Evolutionary conservation across 1,284 basidiomycete genomes (phyloP).

Genomic region (Rhodotorula glutinis): DNA sequence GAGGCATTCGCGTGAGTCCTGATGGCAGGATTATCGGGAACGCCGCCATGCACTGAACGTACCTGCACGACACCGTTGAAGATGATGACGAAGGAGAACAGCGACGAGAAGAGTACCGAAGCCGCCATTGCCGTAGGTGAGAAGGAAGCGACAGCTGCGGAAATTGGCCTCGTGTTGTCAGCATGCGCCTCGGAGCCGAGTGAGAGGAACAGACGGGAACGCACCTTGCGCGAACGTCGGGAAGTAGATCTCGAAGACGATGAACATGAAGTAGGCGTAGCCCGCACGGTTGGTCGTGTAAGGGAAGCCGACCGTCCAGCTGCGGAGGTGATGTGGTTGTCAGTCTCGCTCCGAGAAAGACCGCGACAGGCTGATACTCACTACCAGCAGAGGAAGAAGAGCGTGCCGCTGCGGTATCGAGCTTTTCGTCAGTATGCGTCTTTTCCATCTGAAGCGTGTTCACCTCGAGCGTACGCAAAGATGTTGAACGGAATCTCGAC

Average conservation of each 20-base stretch:
- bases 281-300: slow-evolving; percentile 54
- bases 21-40: no score
- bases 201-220: neutral
- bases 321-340: no score
- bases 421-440: slow-evolving; percentile 29
- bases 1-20: neutral
- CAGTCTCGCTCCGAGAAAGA: no score
- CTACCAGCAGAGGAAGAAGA: slow-evolving; percentile 52
- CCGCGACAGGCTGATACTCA: slow-evolving; percentile 35
- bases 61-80: slow-evolving; percentile 51
- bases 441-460: no score
- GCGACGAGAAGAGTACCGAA: slow-evolving; percentile 43
- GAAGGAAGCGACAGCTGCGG: slow-evolving; percentile 59
- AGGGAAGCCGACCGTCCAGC: slow-evolving; percentile 46
- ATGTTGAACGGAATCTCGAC: slow-evolving; percentile 47
- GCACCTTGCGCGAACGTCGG: slow-evolving; percentile 56
- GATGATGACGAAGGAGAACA: slow-evolving; percentile 49
- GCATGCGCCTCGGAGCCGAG: no score
- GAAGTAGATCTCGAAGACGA: slow-evolving; percentile 48
- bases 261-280: slow-evolving; percentile 47
- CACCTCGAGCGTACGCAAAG: slow-evolving; percentile 39
- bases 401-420: slow-evolving; percentile 20
- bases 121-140: slow-evolving; percentile 61
- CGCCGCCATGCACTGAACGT: neutral
- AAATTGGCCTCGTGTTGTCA: neutral